Conservation (phyloP, 2,329 filamentous ascomycete genomes). For the Fusarium vanettenii region DNA sequence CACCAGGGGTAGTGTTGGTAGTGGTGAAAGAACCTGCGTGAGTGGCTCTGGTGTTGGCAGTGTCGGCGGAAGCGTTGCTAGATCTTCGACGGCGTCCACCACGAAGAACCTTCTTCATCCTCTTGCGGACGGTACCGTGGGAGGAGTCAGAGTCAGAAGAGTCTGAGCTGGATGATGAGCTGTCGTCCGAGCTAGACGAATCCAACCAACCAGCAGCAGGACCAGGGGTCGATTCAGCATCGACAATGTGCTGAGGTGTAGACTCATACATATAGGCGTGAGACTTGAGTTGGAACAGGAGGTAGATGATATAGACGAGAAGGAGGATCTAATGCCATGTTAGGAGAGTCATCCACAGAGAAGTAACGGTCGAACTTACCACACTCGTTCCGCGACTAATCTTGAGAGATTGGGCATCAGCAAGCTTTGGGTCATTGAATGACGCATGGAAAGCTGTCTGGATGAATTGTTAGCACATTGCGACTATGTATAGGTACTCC, state of each 20-base stretch:
- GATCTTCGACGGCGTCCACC: slow-evolving; percentile 80
- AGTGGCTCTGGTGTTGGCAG: slow-evolving; percentile 48
- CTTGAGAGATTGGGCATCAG: slow-evolving; percentile 79
- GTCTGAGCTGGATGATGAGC: slow-evolving; percentile 73
- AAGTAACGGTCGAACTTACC: slow-evolving; percentile 57
- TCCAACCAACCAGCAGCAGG: slow-evolving; percentile 86
- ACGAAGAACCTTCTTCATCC: slow-evolving; percentile 80
- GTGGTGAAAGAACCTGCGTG: slow-evolving; percentile 58
- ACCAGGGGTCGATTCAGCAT: slow-evolving; percentile 89
- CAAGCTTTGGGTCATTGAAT: slow-evolving; percentile 71
- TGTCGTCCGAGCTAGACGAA: slow-evolving; percentile 69
- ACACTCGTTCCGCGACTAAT: slow-evolving; percentile 93
- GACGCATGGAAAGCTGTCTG: slow-evolving; percentile 93
- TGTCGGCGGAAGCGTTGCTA: slow-evolving; percentile 76
- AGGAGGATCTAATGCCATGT: slow-evolving; percentile 32
- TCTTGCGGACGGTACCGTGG: slow-evolving; percentile 75
- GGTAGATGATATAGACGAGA: slow-evolving; percentile 83
- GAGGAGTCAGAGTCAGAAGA: slow-evolving; percentile 71
- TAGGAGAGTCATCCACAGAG: neutral
- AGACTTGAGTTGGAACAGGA: slow-evolving; percentile 91
- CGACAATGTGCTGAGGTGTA: slow-evolving; percentile 91
- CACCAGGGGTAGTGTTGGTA: slow-evolving; percentile 48
- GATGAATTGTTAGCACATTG: slow-evolving; percentile 50
- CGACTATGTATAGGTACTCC: slow-evolving; percentile 39
- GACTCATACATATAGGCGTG: slow-evolving; percentile 93